Base-by-base conservation (phyloP, 2,329 filamentous ascomycete genomes). In the Waltergamsia citrina region DNA sequence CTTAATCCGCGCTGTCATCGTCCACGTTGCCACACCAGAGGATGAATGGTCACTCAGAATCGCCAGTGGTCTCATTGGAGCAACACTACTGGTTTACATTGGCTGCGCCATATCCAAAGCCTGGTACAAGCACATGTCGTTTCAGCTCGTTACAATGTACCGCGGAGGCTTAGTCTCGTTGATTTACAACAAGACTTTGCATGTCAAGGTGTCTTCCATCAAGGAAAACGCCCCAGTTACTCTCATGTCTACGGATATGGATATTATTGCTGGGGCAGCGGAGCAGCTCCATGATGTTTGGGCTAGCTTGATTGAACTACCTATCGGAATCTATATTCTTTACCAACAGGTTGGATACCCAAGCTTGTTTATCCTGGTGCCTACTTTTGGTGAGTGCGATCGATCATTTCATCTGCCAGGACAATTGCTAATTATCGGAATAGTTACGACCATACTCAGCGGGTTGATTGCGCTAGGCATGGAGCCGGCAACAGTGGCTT, bases 181-280 rank as follows among this genome's bases (percentile, higher is more conserved):
- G 41, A 61, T 77, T 3, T 75, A 67, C 42, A 57, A 60, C 14
- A 66, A 67, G 42, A 66, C 63, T 0, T 37, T 65, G 1, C 41
- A 45, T 1, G 39, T 64, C 12, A 48, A 48, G 9, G 44, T 48
- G 0, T 40, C 46, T 1, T 40, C 47, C 2, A 45, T 53, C 17
- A 53, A 59, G 12, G 58, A 62, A 16, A 50, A 53, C 1, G 54
- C 55, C 1, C 53, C 63, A 2, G 42, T 63, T 5, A 67, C 63
- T 1, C 48, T 67, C 7, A 69, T 69, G 62, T 62, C 56, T 12
- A 57, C 61, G 1, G 64, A 67, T 34, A 54, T 69, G 6, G 62
- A 64, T 7, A 41, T 40, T 0, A 51, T 62, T 7, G 42, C 47
- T 2, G 33, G 37, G 7, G 48, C 50, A 5, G 39, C 52, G 10